phyloP scores from a whole-genome alignment of 2,329 filamentous ascomycete species.

The Elsinoe fawcettii region DNA sequence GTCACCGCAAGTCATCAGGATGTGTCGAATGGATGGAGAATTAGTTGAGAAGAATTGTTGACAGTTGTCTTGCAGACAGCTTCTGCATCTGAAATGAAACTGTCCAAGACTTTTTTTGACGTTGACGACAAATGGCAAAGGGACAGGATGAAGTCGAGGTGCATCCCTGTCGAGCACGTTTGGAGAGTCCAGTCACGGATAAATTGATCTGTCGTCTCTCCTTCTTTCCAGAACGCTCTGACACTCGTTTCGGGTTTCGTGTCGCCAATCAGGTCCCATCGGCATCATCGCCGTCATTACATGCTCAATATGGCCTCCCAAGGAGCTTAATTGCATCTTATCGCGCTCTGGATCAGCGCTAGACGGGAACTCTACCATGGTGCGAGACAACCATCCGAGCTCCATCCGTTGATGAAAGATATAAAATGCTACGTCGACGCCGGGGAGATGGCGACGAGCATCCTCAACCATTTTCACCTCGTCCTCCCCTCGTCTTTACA shows the following conservation, averaged over 20 bases:
- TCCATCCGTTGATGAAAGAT: background rate
- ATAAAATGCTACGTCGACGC: background rate
- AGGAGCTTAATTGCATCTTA: slow-evolving; percentile 13
- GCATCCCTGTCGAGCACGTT: background rate
- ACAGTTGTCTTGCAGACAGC: background rate
- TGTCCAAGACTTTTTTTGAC: background rate
- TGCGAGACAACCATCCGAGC: slow-evolving; percentile 4
- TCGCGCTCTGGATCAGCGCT: slow-evolving; percentile 9
- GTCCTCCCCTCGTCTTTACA: background rate
- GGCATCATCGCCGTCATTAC: slow-evolving; percentile 12
- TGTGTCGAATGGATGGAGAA: background rate
- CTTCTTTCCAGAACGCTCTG: background rate
- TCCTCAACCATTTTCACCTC: background rate
- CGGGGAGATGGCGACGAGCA: background rate
- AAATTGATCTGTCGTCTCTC: background rate
- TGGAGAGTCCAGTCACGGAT: background rate
- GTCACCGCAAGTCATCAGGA: background rate
- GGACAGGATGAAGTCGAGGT: background rate
- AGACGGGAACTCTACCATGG: slow-evolving; percentile 9
- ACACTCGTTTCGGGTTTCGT: background rate
- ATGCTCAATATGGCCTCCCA: slow-evolving; percentile 8
- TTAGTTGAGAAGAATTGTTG: background rate
- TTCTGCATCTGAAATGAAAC: background rate
- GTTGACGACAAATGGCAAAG: background rate
- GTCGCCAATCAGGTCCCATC: slow-evolving; percentile 5